Evolutionary conservation across 768 basidiomycete genomes (phyloP).

Genomic region (Trametes cubensis): DNA sequence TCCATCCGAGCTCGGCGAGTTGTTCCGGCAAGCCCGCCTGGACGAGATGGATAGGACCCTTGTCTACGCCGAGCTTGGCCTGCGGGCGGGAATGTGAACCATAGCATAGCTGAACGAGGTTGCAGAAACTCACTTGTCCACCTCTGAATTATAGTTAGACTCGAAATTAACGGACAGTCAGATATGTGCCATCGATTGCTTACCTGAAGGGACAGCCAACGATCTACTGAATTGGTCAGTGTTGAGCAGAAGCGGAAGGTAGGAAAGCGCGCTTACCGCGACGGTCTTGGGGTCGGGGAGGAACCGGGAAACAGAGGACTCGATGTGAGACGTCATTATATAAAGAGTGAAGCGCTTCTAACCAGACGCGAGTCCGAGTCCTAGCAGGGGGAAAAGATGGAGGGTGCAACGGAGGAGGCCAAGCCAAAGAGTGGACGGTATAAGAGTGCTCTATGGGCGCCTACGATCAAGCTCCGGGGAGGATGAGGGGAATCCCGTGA

Average conservation of each 20-base stretch:
- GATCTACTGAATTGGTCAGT: conserved; percentile 51
- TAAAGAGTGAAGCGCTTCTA: neutral
- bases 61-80: conserved; percentile 81
- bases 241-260: conserved; percentile 2
- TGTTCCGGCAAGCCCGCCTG: conserved; percentile 83
- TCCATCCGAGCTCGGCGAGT: conserved; percentile 80
- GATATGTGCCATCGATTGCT: conserved; percentile 21
- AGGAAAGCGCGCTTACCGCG: conserved; percentile 55
- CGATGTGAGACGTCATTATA: conserved; percentile 20
- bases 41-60: conserved; percentile 86
- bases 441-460: conserved; percentile 18
- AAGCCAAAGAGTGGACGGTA: neutral
- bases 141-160: conserved; percentile 45
- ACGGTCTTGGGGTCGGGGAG: conserved; percentile 72
- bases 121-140: conserved; percentile 54
- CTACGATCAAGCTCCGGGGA: conserved; percentile 16
- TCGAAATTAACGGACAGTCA: conserved; percentile 13
- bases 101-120: conserved; percentile 20
- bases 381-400: neutral
- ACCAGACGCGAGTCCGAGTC: neutral
- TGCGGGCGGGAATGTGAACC: conserved; percentile 35
- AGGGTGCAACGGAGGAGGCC: neutral
- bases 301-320: conserved; percentile 42
- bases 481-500: neutral
- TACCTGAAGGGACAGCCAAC: conserved; percentile 97